Percentiles rank a stretch among this genome's conserved stretches.
Evolutionary conservation across 208 protist genomes (phyloP).

Genomic region (Trypanosomatidae sp.): DNA sequence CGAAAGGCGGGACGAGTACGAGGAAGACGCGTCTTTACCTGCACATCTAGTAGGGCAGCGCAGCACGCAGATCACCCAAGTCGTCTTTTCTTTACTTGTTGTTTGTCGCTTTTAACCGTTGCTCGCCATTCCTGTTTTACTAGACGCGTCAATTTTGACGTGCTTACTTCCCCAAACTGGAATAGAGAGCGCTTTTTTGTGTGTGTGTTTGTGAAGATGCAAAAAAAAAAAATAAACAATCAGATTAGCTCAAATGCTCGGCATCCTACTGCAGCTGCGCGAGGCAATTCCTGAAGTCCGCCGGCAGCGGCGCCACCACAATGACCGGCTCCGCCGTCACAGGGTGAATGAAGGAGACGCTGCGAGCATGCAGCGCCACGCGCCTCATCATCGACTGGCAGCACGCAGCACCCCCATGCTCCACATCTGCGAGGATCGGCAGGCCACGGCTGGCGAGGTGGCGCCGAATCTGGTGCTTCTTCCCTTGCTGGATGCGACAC

Average conservation of each 20-base stretch:
- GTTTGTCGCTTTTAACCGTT: no score
- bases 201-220: not conserved
- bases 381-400: slow-evolving; percentile 49
- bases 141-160: no score
- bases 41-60: no score
- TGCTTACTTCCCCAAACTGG: no score
- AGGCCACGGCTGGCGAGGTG: slow-evolving; percentile 72
- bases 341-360: slow-evolving; percentile 70
- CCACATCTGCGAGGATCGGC: slow-evolving; percentile 76
- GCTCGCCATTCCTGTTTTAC: no score
- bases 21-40: no score
- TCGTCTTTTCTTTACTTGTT: no score
- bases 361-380: slow-evolving; percentile 71
- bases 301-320: slow-evolving; percentile 47
- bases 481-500: slow-evolving; percentile 81
- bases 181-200: no score
- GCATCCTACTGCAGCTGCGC: slow-evolving; percentile 16
- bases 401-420: slow-evolving; percentile 75
- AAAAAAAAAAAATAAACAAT: no score
- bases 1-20: no score
- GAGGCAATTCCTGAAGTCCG: slow-evolving; percentile 54
- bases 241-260: no score
- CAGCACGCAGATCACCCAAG: no score
- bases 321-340: slow-evolving; percentile 34
- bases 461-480: slow-evolving; percentile 86